phyloP scores from a whole-genome alignment of 2,329 filamentous ascomycete genomes.

The Hymenoscyphus infarciens region DNA sequence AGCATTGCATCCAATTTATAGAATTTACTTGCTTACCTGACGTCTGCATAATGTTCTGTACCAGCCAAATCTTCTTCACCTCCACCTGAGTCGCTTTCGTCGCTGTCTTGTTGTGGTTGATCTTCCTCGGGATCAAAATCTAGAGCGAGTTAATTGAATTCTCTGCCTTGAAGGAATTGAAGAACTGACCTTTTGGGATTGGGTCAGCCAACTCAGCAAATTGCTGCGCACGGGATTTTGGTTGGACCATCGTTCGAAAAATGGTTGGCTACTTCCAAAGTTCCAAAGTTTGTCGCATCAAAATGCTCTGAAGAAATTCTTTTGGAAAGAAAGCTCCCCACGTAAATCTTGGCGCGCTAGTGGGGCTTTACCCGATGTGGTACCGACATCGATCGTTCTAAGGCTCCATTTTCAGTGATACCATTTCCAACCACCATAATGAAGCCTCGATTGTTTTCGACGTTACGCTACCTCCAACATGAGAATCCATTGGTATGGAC shows the following conservation, averaged over 20 bases:
- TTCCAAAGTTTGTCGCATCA: constrained; percentile 4
- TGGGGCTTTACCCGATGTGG: constrained; percentile 23
- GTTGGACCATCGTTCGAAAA: constrained; percentile 45
- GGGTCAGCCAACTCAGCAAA: constrained; percentile 60
- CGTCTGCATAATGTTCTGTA: constrained; percentile 81
- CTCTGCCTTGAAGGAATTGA: not conserved
- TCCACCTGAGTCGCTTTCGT: constrained; percentile 45
- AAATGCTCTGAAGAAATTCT: constrained; percentile 18
- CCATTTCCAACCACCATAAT: constrained; percentile 20
- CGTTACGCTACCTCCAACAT: constrained; percentile 56
- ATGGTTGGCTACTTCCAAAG: not conserved
- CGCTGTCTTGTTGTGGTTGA: constrained; percentile 24
- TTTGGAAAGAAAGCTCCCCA: constrained; percentile 23
- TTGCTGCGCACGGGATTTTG: constrained; percentile 51
- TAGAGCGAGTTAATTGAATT: constrained; percentile 22
- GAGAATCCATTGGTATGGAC: constrained; percentile 77
- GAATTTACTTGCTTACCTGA: constrained; percentile 51
- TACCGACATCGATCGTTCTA: no score
- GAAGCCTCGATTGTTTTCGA: constrained; percentile 51
- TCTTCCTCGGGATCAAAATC: constrained; percentile 41
- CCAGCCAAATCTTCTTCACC: constrained; percentile 56
- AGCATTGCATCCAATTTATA: constrained; percentile 5
- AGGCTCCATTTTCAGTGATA: no score
- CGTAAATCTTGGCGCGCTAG: constrained; percentile 28
- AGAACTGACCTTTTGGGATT: constrained; percentile 47